These are phyloP conservation scores for barrel medic (Medicago truncatula) DNA, from an alignment of 306 rosid genomes.

Conservation along the genomic window DNA sequence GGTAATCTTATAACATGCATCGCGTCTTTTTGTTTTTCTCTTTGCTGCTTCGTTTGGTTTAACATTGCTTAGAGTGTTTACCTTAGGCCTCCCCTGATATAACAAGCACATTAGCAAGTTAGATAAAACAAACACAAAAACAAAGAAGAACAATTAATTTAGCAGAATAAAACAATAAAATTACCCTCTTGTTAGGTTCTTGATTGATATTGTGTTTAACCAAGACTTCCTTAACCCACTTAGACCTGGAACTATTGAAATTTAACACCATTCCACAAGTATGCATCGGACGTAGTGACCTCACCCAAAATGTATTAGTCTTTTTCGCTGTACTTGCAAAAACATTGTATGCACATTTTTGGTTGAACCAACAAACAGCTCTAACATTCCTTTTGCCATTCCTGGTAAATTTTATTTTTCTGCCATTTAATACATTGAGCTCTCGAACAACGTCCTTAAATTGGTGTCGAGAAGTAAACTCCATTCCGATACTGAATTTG, in stretches of 20 bases:
- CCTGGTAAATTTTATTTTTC: not conserved
- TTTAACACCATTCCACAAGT: not conserved
- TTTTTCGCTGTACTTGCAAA: not conserved
- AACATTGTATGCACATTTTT: not conserved
- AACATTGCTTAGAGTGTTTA: not conserved
- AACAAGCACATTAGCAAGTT: not conserved
- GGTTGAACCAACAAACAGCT: not conserved
- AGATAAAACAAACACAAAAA: not conserved
- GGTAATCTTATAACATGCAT: not conserved
- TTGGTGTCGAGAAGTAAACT: not conserved
- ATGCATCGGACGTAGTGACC: not conserved
- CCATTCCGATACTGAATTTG: not conserved
- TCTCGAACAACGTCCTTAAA: not conserved
- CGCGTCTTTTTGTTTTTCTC: not conserved
- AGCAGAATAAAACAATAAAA: not conserved
- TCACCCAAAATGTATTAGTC: not conserved
- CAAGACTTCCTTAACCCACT: not conserved
- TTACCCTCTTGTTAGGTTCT: not conserved
- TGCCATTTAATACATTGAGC: not conserved
- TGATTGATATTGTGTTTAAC: no score
- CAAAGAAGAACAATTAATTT: not conserved
- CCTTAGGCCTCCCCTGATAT: not conserved
- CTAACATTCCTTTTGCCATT: not conserved
- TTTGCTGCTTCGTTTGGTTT: not conserved
- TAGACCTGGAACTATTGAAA: not conserved